phyloP scores from a whole-genome alignment of 2,329 filamentous ascomycete species.

The Madurella fahalii region DNA sequence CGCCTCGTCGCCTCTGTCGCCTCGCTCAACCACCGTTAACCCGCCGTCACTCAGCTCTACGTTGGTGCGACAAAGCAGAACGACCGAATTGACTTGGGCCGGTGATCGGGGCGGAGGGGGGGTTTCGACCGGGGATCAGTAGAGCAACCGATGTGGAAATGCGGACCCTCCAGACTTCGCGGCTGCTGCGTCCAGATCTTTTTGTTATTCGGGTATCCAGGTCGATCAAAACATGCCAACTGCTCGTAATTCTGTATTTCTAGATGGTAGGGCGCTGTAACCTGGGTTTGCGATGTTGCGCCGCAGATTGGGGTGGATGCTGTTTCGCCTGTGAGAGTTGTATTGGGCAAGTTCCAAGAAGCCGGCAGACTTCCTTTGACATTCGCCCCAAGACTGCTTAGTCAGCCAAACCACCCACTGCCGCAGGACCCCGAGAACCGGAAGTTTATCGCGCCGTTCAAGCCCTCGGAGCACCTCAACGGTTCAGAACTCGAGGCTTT shows the following conservation, averaged over 20 bases:
- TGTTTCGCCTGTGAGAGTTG: slow-evolving; percentile 24
- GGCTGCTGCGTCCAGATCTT: slow-evolving; percentile 9
- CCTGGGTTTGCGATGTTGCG: slow-evolving; percentile 19
- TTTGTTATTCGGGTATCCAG: slow-evolving; percentile 3
- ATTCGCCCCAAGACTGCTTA: slow-evolving; percentile 19
- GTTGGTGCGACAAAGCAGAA: not conserved
- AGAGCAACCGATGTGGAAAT: slow-evolving; percentile 12
- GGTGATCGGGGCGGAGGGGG: slow-evolving; percentile 6
- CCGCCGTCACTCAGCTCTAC: slow-evolving; percentile 2
- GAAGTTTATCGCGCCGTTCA: no score
- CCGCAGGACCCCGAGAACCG: not conserved
- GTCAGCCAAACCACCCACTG: slow-evolving; percentile 17
- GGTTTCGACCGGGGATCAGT: not conserved
- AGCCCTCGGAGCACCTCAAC: no score
- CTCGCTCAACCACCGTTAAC: not conserved
- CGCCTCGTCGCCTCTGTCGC: not conserved
- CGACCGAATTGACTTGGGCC: slow-evolving; percentile 2
- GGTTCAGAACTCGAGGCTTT: no score
- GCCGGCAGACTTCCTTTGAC: slow-evolving; percentile 16
- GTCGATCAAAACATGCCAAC: slow-evolving; percentile 13
- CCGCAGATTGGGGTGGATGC: slow-evolving; percentile 19
- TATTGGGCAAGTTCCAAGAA: slow-evolving; percentile 26
- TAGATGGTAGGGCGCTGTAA: slow-evolving; percentile 20
- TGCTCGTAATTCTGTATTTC: slow-evolving; percentile 22
- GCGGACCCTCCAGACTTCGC: slow-evolving; percentile 17